Percentiles rank a stretch among this genome's conserved stretches.
These are phyloP conservation scores for Chlamydomonas eustigma DNA, from an alignment of 139 green algal genomes.

Conservation along the genomic window DNA sequence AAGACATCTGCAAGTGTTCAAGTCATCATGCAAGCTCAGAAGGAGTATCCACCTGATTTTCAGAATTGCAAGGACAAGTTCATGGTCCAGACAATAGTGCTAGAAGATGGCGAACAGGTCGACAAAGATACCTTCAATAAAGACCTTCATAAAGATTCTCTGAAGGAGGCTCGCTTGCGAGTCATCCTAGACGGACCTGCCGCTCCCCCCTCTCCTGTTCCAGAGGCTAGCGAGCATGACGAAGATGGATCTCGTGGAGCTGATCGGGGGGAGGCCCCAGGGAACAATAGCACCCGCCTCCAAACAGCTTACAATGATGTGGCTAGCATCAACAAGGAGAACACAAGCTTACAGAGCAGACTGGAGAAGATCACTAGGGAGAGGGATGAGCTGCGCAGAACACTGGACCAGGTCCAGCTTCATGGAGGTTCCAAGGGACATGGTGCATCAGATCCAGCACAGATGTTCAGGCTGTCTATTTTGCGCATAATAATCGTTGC, in stretches of 20 bases:
- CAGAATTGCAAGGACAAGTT: conserved; percentile 63
- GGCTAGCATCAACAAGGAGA: conserved; percentile 6
- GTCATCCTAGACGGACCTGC: conserved; percentile 52
- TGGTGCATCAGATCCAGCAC: neutral
- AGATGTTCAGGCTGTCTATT: conserved; percentile 8
- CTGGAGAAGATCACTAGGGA: conserved; percentile 25
- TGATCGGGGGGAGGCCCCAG: neutral
- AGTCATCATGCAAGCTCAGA: conserved; percentile 57
- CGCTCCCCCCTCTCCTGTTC: conserved; percentile 49
- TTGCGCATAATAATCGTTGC: conserved; percentile 27
- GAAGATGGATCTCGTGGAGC: neutral
- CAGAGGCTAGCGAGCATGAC: conserved; percentile 35
- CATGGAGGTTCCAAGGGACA: neutral
- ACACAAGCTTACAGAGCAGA: conserved; percentile 14
- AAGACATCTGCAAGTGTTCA: conserved; percentile 17
- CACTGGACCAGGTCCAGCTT: conserved; percentile 24
- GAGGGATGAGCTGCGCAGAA: conserved; percentile 28
- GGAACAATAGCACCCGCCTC: neutral
- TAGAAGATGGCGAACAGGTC: conserved; percentile 36
- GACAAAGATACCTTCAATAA: conserved; percentile 42
- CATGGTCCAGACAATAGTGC: conserved; percentile 49
- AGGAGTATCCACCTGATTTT: conserved; percentile 53
- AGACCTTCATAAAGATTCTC: conserved; percentile 25
- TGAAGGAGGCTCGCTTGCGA: conserved; percentile 42
- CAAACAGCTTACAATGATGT: neutral